These are phyloP conservation scores for Glycine latifolia DNA, from an alignment of 306 rosid species.

Conservation along the genomic window DNA sequence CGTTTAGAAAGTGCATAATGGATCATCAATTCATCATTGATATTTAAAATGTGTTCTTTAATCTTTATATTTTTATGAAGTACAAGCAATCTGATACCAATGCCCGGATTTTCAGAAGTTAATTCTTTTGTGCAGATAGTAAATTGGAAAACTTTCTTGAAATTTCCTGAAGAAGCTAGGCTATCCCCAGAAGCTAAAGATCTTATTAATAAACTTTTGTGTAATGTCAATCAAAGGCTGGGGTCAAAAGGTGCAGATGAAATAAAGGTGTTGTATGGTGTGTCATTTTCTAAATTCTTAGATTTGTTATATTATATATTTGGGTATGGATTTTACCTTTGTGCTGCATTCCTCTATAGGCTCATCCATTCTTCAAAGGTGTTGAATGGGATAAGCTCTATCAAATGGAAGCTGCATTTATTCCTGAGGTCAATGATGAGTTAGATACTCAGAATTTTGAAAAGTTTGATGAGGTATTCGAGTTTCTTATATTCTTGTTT, in stretches of 20 bases:
- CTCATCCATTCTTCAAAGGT: conserved; percentile 77
- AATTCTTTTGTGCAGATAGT: conserved; percentile 69
- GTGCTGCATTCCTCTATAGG: conserved; percentile 64
- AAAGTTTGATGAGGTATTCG: conserved; percentile 91
- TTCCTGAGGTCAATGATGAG: conserved; percentile 96
- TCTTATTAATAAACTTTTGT: conserved; percentile 83
- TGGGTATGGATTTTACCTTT: conserved; percentile 56
- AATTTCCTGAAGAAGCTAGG: conserved; percentile 94
- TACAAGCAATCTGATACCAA: conserved; percentile 25
- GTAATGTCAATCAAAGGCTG: conserved; percentile 85
- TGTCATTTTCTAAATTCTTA: conserved; percentile 66
- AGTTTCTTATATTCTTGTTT: conserved; percentile 33
- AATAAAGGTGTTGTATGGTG: conserved; percentile 91
- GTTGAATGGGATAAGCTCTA: conserved; percentile 88
- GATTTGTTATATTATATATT: conserved; percentile 44
- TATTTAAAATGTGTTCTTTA: conserved; percentile 16
- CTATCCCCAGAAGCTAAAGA: conserved; percentile 86
- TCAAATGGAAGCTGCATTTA: conserved; percentile 96
- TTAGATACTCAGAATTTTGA: conserved; percentile 98
- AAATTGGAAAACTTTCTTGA: conserved; percentile 94
- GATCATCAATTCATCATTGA: not conserved
- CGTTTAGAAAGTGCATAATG: not conserved
- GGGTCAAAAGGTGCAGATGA: conserved; percentile 90
- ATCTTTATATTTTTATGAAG: conserved; percentile 1
- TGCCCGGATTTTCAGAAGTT: not conserved